Conservation (phyloP, 164 flowering plant species). For the grape (Vitis vinifera) region ASM3070453v1 NC_081818.1:24514501-24515000, state of each 20-base stretch:
- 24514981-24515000: no score
- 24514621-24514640: not conserved
- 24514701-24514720: not conserved
- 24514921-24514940: no score
- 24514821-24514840: not conserved
- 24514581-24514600: not conserved
- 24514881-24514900: no score
- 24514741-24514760: not conserved
- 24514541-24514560: not conserved
- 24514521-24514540: not conserved
- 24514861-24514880: no score
- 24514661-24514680: not conserved
- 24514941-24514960: no score
- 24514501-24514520: conserved; percentile 17
- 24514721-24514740: conserved; percentile 1
- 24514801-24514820: not conserved
- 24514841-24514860: not conserved
- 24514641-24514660: not conserved
- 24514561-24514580: not conserved
- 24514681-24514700: not conserved
- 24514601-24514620: not conserved
- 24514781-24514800: not conserved
- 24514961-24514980: no score
- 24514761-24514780: not conserved
- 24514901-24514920: no score